Percentiles rank a stretch among this genome's conserved stretches.
Evolutionary conservation across 331 rosid genomes (phyloP).

Genomic region (Quercus lobata): DNA sequence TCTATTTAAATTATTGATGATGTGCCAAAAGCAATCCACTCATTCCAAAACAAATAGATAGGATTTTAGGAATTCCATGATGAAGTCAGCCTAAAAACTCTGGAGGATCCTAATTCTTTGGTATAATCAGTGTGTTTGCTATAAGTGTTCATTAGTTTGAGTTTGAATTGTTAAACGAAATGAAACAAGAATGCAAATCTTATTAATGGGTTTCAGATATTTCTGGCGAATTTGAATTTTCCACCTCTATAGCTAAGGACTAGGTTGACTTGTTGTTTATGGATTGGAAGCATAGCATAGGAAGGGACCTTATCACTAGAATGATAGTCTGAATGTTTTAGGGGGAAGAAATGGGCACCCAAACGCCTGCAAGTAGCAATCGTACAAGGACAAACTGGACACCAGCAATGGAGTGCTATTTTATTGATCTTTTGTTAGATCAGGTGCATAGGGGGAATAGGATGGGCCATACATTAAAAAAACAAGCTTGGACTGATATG

Average conservation of each 20-base stretch:
- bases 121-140: neutral
- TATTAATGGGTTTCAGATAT: neutral
- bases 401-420: constrained; percentile 39
- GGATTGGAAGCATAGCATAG: neutral
- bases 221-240: neutral
- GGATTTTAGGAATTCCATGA: too few relatives aligned
- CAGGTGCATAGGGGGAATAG: constrained; percentile 55
- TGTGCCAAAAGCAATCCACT: too few relatives aligned
- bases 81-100: too few relatives aligned
- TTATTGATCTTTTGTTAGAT: constrained; percentile 47
- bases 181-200: neutral
- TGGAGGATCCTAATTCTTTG: too few relatives aligned
- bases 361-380: constrained; percentile 21
- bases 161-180: neutral
- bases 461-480: constrained; percentile 54
- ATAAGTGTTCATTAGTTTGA: neutral
- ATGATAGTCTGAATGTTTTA: neutral
- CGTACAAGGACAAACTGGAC: constrained; percentile 45
- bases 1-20: too few relatives aligned
- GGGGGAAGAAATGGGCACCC: constrained; percentile 33
- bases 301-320: neutral
- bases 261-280: neutral
- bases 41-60: too few relatives aligned
- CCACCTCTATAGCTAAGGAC: neutral
- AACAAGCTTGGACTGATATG: constrained; percentile 60